A percentile compares a stretch with the other conserved stretches of the same genome.
Conservation (phyloP, 345 rosid genomes). For the Acer campestre region DNA sequence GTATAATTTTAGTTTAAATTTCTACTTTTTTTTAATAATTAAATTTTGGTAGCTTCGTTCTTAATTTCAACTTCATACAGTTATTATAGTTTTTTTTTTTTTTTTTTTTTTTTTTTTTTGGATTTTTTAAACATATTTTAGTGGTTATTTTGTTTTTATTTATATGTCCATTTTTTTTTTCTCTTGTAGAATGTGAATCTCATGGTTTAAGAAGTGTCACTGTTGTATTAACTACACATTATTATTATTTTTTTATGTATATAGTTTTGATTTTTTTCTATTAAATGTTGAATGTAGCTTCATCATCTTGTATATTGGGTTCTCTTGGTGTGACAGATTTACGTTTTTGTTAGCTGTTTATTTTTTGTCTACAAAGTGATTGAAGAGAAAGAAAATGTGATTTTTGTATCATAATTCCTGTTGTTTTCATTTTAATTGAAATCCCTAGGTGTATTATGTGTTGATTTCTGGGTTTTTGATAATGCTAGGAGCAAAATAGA, state of each 20-base stretch:
- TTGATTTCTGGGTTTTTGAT: constrained; percentile 8
- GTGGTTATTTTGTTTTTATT: constrained; percentile 7
- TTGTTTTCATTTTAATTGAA: not conserved
- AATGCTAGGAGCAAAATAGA: not conserved
- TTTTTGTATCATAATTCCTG: too few relatives aligned
- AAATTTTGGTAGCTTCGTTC: constrained; percentile 1
- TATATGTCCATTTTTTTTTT: not conserved
- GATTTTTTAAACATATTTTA: too few relatives aligned
- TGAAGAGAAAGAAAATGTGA: too few relatives aligned
- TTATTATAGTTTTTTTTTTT: not conserved
- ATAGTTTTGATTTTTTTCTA: not conserved
- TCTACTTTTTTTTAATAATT: not conserved
- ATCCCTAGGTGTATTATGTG: not conserved
- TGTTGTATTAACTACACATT: constrained; percentile 43
- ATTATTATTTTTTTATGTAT: not conserved
- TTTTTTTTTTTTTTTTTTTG: too few relatives aligned
- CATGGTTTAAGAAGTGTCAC: constrained; percentile 27
- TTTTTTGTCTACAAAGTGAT: too few relatives aligned
- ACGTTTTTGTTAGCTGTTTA: too few relatives aligned
- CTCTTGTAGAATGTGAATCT: constrained; percentile 28
- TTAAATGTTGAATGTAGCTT: not conserved
- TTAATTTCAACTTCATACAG: not conserved
- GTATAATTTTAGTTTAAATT: not conserved
- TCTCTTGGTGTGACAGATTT: too few relatives aligned
- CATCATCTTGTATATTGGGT: too few relatives aligned